Base-by-base conservation (phyloP, 805 yeast species). In the Saccharomycopsis microspora region DNA sequence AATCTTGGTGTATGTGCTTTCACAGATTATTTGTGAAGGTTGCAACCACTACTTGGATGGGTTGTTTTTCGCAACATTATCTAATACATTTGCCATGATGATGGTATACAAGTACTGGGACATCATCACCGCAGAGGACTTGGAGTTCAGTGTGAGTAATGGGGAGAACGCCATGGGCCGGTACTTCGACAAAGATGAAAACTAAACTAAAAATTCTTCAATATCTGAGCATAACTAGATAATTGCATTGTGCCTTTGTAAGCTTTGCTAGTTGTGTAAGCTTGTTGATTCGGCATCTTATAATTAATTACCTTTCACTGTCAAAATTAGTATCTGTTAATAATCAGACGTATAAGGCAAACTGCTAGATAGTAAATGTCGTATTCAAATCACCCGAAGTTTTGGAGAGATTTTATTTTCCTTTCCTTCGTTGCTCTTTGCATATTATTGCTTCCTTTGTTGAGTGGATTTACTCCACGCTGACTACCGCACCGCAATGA, bases 41-140 rank as follows among this genome's bases (percentile, higher is more conserved):
- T 76, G 83, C 42, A 76, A 81, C 37, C 98, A 93, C 64, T 93
- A 90, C 61, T 71, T 87, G 28, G 98, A 90, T 60, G 97, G 97
- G 1, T 64, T 87, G 32, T 82, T 90, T 59, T 86, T 89, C 58
- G 93, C 87, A 33, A 75, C 93, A 30, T 58, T 87, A 35, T 76
- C 95, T 60, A 86, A 86, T 60, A 60, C 87, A 44, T 83, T 87
- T 58, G 74, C 95, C 3, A 67, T 84, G 47, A 88, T 93, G 95
- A 90, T 93, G 97, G 71, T 90, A 45, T 90, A 88, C 70, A 89
- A 93, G 65, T 86, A 80, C 56, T 90, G 97, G 96, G 97, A 89
- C 59, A 87, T 89, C 75, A 82, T 90, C 45, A 93, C 97, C 8
- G 79, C 81, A 49, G 97, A 90, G 58, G 97, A 93, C 62, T 78